Conservation (phyloP, 805 yeast species). For the Nakazawaea peltata region DNA sequence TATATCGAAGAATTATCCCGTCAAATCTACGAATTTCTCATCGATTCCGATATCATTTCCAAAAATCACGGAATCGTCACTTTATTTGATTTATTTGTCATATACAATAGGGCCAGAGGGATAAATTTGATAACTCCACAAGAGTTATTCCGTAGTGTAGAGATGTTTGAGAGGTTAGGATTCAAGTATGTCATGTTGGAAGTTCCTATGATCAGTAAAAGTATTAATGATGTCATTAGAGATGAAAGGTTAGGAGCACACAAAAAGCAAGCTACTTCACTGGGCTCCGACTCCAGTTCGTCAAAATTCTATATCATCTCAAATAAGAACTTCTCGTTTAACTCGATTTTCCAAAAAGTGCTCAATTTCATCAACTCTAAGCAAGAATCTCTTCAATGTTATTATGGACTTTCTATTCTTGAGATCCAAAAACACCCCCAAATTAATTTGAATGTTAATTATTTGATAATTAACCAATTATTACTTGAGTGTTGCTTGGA, state of each 20-base stretch:
- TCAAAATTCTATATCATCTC: conserved; percentile 18
- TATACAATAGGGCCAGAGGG: conserved; percentile 60
- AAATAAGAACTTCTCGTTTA: conserved; percentile 15
- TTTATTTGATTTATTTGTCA: conserved; percentile 51
- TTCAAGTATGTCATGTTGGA: conserved; percentile 20
- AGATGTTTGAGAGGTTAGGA: conserved; percentile 40
- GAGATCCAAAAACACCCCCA: conserved; percentile 18
- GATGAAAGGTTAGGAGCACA: background rate
- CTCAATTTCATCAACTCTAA: conserved; percentile 11
- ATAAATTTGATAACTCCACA: conserved; percentile 61
- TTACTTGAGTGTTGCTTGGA: conserved; percentile 15
- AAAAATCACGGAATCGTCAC: conserved; percentile 53
- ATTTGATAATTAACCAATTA: conserved; percentile 20
- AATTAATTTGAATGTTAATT: conserved; percentile 18
- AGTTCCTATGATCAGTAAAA: conserved; percentile 45
- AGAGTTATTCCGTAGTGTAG: conserved; percentile 58
- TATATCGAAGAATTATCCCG: conserved; percentile 62
- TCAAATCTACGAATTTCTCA: conserved; percentile 67
- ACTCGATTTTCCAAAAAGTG: conserved; percentile 17
- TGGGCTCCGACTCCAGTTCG: background rate
- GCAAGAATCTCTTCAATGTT: background rate
- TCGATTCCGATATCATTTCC: conserved; percentile 32
- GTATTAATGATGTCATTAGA: conserved; percentile 18
- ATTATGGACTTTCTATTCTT: conserved; percentile 19
- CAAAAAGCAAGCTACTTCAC: background rate